Evolutionary conservation across 1,284 basidiomycete species (phyloP).

Genomic region (Apiotrichum montevideense): DNA sequence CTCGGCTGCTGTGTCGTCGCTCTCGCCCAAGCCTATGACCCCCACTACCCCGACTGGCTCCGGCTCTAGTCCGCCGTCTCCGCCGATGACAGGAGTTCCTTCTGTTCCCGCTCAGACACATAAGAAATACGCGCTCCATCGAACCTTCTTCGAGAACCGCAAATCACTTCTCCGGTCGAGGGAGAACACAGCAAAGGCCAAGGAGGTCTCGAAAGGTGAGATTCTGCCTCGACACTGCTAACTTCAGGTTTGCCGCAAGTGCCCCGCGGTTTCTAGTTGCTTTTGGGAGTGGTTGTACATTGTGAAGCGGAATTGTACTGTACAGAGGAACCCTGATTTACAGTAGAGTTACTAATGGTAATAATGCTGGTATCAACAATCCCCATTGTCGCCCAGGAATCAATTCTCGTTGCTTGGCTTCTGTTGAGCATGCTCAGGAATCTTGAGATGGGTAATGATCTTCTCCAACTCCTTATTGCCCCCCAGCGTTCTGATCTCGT

Average conservation of each 20-base stretch:
- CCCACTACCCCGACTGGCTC: neutral
- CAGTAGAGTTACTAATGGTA: no score
- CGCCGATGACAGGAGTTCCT: conserved; percentile 15
- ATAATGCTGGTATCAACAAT: no score
- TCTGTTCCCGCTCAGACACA: conserved; percentile 26
- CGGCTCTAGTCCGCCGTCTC: neutral
- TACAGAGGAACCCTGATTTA: neutral
- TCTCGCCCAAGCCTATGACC: conserved; percentile 7
- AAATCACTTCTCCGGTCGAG: conserved; percentile 30
- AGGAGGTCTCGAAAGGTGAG: conserved; percentile 42
- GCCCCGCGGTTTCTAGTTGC: conserved; percentile 20
- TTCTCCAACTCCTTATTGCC: conserved; percentile 39
- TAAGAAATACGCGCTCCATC: conserved; percentile 42
- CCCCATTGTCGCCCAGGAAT: neutral
- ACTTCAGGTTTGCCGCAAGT: conserved; percentile 22
- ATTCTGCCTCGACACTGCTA: neutral
- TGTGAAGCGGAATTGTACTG: conserved; percentile 2
- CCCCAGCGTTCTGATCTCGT: conserved; percentile 40
- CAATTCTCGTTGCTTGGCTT: neutral
- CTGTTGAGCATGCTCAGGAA: conserved; percentile 9
- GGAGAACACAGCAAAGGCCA: conserved; percentile 39
- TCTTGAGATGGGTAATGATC: conserved; percentile 31
- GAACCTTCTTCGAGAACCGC: conserved; percentile 42
- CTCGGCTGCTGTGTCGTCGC: neutral
- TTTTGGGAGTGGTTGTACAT: neutral